Evolutionary conservation across 441 rosid species (phyloP), one percentile per base, ranked within the genome.

Genomic region (Erysimum pusillum): DNA sequence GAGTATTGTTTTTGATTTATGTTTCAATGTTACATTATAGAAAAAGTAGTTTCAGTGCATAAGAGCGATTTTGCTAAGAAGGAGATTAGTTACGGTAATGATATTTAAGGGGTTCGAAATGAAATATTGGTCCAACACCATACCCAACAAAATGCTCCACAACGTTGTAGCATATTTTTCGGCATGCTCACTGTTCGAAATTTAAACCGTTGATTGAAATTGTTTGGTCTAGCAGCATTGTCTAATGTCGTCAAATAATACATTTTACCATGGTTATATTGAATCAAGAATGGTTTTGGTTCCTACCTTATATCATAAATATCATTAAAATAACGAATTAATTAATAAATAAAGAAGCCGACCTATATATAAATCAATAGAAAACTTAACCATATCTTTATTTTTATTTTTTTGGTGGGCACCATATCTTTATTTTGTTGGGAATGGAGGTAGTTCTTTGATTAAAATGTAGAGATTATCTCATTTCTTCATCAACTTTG

Each of bases 71-170:
- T 17, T 32, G 46, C 2, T 4, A 42, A 11, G 70, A 22, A 52
- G 18, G 51, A 58, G 52, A 67, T 57, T 65, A 74, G 95, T 91
- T 80, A 88, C 98, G 87, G 59, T 88, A 83, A 79, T 91, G 90
- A n/a, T n/a, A n/a, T n/a, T n/a, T 94, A 51, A 89, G 69, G 49
- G 98, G 97, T 67, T 90, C 87, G 3, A 93, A 94, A 75, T 94
- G 97, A 72, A 89, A 91, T 5, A 88, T 64, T 10, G 88, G 82
- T 53, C 97, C 97, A 0, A 94, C 92, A 38, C 96, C 98, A 57
- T 94, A 96, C 71, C 97, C 95, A 71, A 91, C 98, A 78, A 94
- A 94, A 44, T 93, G 95, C 64, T 94, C 98, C 63, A 91, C 98
- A 25, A 91, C 93, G 32, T 88, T 87, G 58, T 36, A 94, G 28